Conservation (phyloP, 495 filamentous ascomycete species). For the Jackrogersella minutella region DNA sequence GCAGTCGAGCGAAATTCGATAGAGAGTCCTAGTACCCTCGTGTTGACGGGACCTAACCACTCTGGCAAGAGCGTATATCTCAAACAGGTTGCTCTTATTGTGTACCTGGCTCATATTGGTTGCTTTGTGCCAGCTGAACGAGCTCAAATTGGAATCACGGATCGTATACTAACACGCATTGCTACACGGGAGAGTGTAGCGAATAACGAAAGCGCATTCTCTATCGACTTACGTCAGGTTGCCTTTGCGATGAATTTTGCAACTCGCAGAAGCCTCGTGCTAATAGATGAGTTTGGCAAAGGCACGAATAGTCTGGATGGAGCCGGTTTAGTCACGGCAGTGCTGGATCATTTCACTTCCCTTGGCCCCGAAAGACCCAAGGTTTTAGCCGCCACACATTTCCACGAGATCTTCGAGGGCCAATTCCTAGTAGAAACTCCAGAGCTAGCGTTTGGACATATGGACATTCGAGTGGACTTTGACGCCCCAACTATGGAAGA, state of each 20-base stretch:
- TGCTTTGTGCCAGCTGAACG: slow-evolving; percentile 85
- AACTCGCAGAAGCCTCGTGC: slow-evolving; percentile 77
- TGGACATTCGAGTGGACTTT: slow-evolving; percentile 81
- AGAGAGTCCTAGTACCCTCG: slow-evolving; percentile 71
- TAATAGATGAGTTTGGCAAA: slow-evolving; percentile 97
- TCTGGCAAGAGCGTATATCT: slow-evolving; percentile 97
- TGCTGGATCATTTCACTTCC: slow-evolving; percentile 77
- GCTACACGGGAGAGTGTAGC: slow-evolving; percentile 88
- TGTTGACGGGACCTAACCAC: slow-evolving; percentile 94
- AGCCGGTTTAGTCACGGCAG: slow-evolving; percentile 82
- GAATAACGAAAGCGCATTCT: slow-evolving; percentile 87
- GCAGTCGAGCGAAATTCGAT: slow-evolving; percentile 27
- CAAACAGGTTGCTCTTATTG: slow-evolving; percentile 93
- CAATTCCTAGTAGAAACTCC: slow-evolving; percentile 68
- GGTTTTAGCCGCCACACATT: slow-evolving; percentile 89
- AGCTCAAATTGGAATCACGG: slow-evolving; percentile 86
- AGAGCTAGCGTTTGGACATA: slow-evolving; percentile 75
- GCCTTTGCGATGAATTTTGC: slow-evolving; percentile 78
- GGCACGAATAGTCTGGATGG: slow-evolving; percentile 86
- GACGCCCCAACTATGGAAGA: slow-evolving; percentile 66
- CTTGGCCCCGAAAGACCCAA: slow-evolving; percentile 72
- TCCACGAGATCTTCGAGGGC: slow-evolving; percentile 90
- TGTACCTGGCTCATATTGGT: slow-evolving; percentile 92
- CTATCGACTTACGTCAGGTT: slow-evolving; percentile 91
- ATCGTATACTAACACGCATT: slow-evolving; percentile 91